Conservation (phyloP, 139 green algal genomes). For the Penium margaritaceum region DNA sequence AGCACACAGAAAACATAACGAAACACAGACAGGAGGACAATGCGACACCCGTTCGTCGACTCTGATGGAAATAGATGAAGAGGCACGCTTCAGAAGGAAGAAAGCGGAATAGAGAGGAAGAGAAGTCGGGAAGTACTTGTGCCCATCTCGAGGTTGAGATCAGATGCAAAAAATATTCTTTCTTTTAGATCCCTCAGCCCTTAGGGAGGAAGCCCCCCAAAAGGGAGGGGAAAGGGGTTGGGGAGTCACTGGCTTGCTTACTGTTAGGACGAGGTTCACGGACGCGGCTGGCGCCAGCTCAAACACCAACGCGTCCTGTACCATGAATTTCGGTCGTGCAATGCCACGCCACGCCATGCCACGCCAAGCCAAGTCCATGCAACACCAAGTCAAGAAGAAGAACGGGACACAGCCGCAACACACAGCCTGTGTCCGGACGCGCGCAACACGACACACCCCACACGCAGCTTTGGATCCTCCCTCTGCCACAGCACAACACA, state of each 20-base stretch:
- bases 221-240: background rate
- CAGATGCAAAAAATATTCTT: background rate
- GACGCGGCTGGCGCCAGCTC: background rate
- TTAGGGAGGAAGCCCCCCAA: background rate
- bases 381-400: background rate
- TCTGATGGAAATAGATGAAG: too few relatives aligned
- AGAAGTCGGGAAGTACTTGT: background rate
- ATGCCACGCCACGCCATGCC: too few relatives aligned
- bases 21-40: too few relatives aligned
- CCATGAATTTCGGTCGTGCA: background rate
- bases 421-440: too few relatives aligned
- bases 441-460: too few relatives aligned
- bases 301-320: background rate
- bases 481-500: too few relatives aligned
- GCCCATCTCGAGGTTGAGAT: background rate
- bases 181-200: background rate
- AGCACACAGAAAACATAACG: too few relatives aligned
- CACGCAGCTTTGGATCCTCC: too few relatives aligned
- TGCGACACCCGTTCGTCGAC: too few relatives aligned
- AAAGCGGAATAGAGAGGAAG: background rate
- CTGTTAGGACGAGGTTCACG: constrained; percentile 3
- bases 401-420: background rate
- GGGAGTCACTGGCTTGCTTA: background rate
- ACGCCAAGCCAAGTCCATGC: too few relatives aligned
- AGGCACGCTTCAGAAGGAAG: too few relatives aligned